Evolutionary conservation across 2,329 filamentous ascomycete genomes (phyloP), one percentile per base, ranked within the genome.

Genomic region (Aspergillus hortae): DNA sequence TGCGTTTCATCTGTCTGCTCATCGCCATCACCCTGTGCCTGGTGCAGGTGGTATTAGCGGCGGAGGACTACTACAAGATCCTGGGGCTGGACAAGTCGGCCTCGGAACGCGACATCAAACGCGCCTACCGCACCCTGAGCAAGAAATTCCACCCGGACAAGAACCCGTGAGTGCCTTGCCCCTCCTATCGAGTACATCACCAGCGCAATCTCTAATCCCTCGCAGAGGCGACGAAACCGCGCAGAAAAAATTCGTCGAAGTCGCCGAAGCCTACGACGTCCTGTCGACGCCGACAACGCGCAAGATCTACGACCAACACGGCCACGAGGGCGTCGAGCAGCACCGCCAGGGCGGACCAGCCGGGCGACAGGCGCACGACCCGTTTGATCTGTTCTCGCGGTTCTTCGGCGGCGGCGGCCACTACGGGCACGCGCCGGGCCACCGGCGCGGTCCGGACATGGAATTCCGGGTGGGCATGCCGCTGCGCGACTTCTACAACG

Each of bases 111-210:
- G 88, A 97, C 64, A 87, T 99, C 69, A 99, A 99, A 74, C 88
- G 89, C 43, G 92, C 94, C 19, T 99, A 99, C 74, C 85, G 92
- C 54, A 86, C 85, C 54, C 80, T 99, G 10, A 95, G 89, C 77
- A 97, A 97, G 74, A 95, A 95, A 71, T 96, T 83, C 71, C 94
- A 99, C 68, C 94, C 94, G 3, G 94, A 99, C 74, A 99, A 99
- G 82, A 97, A 97, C 65, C 91, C 92, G 87, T 94, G 82, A 64
- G 88, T 76, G 14, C 27, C 1, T 3, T 30, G 27, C 27, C 27
- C 25, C 7, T 30, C 10, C 27, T 7, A 30, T 7, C 6, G 27
- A 17, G 3, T 6, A 10, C 30, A 46, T 25, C 46, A 44, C 17
- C 46, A 52, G 40, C 44, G 44, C 44, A 17, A 10, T 19, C 15